Evolutionary conservation across 306 rosid genomes (phyloP), one percentile per base, ranked within the genome.

Genomic region (Vigna nakashimae): DNA sequence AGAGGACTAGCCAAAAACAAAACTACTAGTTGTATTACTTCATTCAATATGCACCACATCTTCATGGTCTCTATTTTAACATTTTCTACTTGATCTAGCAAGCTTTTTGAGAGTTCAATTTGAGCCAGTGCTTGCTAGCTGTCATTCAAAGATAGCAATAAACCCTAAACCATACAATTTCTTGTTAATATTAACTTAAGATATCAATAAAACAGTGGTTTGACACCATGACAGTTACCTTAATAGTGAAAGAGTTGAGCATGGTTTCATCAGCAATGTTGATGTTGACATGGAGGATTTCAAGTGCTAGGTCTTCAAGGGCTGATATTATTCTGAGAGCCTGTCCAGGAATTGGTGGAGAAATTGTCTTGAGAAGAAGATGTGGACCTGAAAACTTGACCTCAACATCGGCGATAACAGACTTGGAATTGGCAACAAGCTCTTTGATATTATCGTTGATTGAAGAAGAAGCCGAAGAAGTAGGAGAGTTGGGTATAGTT

Each of bases 371-470:
- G 68, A 92, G 58, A 16, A 92, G 86, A 52, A 92, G 76, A 68
- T 92, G 93, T 7, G 96, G 87, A 16, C 96, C 97, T 0, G 97
- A 90, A 76, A 92, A 92, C 84, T 90, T 92, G 34, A 92, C 97
- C 86, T 90, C 96, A 14, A 92, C 96, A 3, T 92, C 90, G 2
- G 97, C 97, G 0, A 87, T 13, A 8, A 79, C 45, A 1, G 97
- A 89, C 74, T 82, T 89, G 4, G 91, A 90, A 66, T 86, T 89
- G 9, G 97, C 93, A 9, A 84, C 88, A 14, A 92, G 96, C 64
- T 92, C 97, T 34, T 92, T 92, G 71, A 86, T 66, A 12, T 81
- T 67, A 42, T 86, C 88, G 16, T 84, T 87, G 50, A 84, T 66
- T 42, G 95, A 86, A 69, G 96, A 87, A 69, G 69, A 36, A 64